Conservation (phyloP, 2,329 filamentous ascomycete species). For the Penicillium verrucosum region DNA sequence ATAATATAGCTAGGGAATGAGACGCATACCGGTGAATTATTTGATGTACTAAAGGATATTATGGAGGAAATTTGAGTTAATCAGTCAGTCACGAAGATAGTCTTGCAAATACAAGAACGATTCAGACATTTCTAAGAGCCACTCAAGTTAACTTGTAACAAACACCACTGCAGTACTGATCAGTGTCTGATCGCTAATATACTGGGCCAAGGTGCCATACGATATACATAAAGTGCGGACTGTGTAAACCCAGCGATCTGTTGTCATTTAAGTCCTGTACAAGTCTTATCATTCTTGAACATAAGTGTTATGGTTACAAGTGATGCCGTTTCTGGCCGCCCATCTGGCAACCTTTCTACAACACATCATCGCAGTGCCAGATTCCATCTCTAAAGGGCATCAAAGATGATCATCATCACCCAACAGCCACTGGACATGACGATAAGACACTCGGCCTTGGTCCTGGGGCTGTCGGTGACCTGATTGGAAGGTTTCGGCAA, state of each 20-base stretch:
- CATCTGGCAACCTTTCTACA: not conserved
- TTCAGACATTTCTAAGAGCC: no score
- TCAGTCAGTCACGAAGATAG: not conserved
- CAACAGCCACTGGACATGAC: conserved; percentile 54
- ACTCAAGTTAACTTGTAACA: no score
- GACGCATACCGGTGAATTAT: not conserved
- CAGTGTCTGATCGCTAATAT: no score
- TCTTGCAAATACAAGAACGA: not conserved
- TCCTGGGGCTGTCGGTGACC: conserved; percentile 57
- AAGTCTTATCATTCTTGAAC: no score
- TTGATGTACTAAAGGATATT: not conserved
- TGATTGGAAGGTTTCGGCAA: conserved; percentile 47
- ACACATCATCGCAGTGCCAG: not conserved
- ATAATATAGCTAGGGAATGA: not conserved
- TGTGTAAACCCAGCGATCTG: no score
- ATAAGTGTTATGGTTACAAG: not conserved
- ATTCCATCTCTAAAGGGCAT: not conserved
- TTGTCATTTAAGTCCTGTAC: no score
- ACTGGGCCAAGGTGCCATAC: no score
- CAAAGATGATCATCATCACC: conserved; percentile 2
- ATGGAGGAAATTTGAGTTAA: not conserved
- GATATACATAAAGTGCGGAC: no score
- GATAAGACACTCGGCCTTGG: conserved; percentile 64
- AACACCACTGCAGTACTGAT: no score
- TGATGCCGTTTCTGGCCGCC: not conserved